phyloP scores from a whole-genome alignment of 805 yeast species.

The Tetrapisispora iriomotensis region DNA sequence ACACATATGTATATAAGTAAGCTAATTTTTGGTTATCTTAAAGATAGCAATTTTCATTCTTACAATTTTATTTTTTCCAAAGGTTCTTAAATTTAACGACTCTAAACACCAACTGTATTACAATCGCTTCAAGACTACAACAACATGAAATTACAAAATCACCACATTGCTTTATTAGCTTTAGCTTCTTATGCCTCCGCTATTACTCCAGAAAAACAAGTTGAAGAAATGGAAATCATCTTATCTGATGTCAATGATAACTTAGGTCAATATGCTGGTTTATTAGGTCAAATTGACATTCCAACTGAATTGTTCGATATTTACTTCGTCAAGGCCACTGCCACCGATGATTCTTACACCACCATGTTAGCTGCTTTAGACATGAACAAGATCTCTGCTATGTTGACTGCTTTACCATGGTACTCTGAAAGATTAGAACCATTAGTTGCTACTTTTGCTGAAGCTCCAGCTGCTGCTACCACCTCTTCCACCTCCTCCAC shows the following conservation, averaged over 20 bases:
- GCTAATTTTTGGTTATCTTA: no score
- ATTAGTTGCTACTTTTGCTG: slow-evolving; percentile 4
- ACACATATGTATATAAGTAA: no score
- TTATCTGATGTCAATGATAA: slow-evolving; percentile 15
- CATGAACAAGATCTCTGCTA: slow-evolving; percentile 17
- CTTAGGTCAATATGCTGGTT: slow-evolving; percentile 11
- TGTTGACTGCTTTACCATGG: slow-evolving; percentile 31
- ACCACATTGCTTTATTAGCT: slow-evolving; percentile 12
- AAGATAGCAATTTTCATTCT: no score
- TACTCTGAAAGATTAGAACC: slow-evolving; percentile 25
- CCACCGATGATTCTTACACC: slow-evolving; percentile 26
- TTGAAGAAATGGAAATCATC: slow-evolving; percentile 16
- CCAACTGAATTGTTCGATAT: slow-evolving; percentile 19
- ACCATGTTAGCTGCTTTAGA: slow-evolving; percentile 20
- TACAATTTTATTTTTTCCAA: no score
- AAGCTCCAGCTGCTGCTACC: slow-evolving; percentile 2
- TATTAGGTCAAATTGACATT: slow-evolving; percentile 10
- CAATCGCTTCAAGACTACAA: not conserved
- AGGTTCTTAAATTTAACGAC: no score
- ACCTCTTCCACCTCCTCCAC: slow-evolving; percentile 5
- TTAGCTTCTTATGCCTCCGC: slow-evolving; percentile 16
- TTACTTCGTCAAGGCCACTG: slow-evolving; percentile 6
- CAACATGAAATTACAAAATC: slow-evolving; percentile 1
- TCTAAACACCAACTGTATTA: not conserved
- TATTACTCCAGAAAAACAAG: slow-evolving; percentile 10